phyloP scores from a whole-genome alignment of 495 filamentous ascomycete genomes.

The Neurospora hispaniola region DNA sequence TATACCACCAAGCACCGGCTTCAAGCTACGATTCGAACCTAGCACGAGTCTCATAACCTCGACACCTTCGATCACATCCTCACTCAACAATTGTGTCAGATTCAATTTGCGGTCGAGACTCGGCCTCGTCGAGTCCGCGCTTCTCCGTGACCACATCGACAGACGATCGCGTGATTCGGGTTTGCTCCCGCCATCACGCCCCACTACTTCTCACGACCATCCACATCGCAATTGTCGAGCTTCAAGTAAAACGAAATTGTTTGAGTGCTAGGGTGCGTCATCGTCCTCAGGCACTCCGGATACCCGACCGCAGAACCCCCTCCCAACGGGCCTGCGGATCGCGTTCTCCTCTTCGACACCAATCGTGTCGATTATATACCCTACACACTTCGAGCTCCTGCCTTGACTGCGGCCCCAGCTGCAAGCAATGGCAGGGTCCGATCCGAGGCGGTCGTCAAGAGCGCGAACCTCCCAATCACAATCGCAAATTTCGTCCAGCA shows the following conservation, averaged over 20 bases:
- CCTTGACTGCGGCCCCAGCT: constrained; percentile 17
- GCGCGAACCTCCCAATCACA: constrained; percentile 73
- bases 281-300: not conserved
- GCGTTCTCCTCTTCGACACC: not conserved
- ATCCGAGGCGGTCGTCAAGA: constrained; percentile 84
- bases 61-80: not conserved
- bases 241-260: not conserved
- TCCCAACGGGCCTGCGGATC: not conserved
- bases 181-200: not conserved
- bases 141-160: not conserved
- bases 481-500: constrained; percentile 68
- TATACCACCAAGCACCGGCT: not conserved
- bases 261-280: not conserved
- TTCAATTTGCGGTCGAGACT: not conserved
- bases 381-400: constrained; percentile 6
- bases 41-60: not conserved
- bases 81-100: not conserved
- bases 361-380: not conserved
- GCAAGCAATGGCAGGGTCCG: constrained; percentile 43
- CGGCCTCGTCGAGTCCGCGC: not conserved
- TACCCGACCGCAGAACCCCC: not conserved
- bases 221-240: not conserved
- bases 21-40: not conserved
- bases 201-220: not conserved
- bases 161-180: not conserved